Evolutionary conservation across 805 yeast species (phyloP).

Genomic region (Barnettozyma botsteinii): DNA sequence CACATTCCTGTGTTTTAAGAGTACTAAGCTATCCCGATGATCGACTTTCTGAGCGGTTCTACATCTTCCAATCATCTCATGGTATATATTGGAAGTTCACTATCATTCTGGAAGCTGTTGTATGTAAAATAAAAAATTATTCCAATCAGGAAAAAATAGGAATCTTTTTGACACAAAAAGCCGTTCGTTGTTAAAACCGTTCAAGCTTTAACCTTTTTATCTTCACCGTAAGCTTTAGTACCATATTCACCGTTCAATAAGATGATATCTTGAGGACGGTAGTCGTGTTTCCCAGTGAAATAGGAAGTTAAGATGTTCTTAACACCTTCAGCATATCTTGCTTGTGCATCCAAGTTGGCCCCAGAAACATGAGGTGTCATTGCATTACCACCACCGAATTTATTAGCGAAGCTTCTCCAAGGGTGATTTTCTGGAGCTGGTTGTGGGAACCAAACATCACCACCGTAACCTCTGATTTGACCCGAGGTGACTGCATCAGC

Average conservation of each 20-base stretch:
- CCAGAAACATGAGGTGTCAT: slow-evolving; percentile 84
- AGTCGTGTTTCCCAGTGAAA: slow-evolving; percentile 57
- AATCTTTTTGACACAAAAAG: background rate
- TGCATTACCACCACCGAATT: slow-evolving; percentile 71
- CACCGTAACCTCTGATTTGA: slow-evolving; percentile 73
- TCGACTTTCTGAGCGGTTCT: too few species aligned
- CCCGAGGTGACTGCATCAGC: slow-evolving; percentile 69
- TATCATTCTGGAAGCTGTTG: too few species aligned
- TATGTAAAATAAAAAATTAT: too few species aligned
- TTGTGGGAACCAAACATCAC: slow-evolving; percentile 83
- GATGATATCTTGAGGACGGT: slow-evolving; percentile 72
- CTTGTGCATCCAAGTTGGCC: slow-evolving; percentile 75
- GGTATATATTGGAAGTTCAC: too few species aligned
- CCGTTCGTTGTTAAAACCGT: background rate
- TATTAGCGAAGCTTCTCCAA: slow-evolving; percentile 66
- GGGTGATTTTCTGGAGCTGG: slow-evolving; percentile 77
- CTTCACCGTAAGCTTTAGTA: slow-evolving; percentile 64
- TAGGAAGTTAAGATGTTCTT: slow-evolving; percentile 58
- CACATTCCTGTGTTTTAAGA: too few species aligned
- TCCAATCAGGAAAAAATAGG: too few species aligned
- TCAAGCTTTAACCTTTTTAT: slow-evolving; percentile 30
- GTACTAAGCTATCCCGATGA: too few species aligned
- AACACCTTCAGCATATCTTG: slow-evolving; percentile 65
- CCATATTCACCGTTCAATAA: slow-evolving; percentile 67
- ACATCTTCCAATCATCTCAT: too few species aligned